Evolutionary conservation across 768 basidiomycete species (phyloP).

Genomic region (Crucibulum laeve): DNA sequence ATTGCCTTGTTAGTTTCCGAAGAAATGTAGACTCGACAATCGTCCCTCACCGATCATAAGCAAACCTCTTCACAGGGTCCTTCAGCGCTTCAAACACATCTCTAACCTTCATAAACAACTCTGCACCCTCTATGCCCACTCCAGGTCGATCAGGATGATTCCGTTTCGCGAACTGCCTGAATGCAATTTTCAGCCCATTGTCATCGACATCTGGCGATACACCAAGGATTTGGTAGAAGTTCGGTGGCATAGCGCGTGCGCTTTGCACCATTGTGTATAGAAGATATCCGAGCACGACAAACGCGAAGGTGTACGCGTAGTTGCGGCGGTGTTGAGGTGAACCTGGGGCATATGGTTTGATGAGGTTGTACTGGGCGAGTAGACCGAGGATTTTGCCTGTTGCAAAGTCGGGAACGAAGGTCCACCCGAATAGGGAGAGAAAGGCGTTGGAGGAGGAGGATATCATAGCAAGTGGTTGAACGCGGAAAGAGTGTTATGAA

Average conservation of each 20-base stretch:
- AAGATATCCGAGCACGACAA: constrained; percentile 64
- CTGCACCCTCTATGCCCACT: constrained; percentile 51
- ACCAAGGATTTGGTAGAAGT: constrained; percentile 75
- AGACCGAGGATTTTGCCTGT: constrained; percentile 44
- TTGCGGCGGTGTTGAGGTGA: constrained; percentile 48
- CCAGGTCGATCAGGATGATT: constrained; percentile 75
- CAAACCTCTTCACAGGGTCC: constrained; percentile 74
- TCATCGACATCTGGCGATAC: constrained; percentile 64
- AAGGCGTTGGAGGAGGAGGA: constrained; percentile 13
- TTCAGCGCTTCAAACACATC: constrained; percentile 78
- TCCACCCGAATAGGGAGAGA: constrained; percentile 54
- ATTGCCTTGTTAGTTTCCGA: not conserved
- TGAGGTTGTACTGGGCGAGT: constrained; percentile 23
- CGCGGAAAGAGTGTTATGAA: not conserved
- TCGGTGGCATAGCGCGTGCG: constrained; percentile 53
- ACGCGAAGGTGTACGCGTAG: constrained; percentile 58
- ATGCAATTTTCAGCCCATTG: constrained; percentile 61
- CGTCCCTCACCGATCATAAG: constrained; percentile 72
- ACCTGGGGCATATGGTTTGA: constrained; percentile 33
- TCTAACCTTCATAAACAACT: constrained; percentile 64
- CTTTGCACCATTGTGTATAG: constrained; percentile 60
- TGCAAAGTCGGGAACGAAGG: constrained; percentile 58
- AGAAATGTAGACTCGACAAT: constrained; percentile 5
- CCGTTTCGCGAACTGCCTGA: constrained; percentile 67
- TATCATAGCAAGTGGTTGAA: not conserved